These are phyloP conservation scores for Termitomyces sp. DNA, from an alignment of 768 basidiomycete genomes.

Conservation along the genomic window DNA sequence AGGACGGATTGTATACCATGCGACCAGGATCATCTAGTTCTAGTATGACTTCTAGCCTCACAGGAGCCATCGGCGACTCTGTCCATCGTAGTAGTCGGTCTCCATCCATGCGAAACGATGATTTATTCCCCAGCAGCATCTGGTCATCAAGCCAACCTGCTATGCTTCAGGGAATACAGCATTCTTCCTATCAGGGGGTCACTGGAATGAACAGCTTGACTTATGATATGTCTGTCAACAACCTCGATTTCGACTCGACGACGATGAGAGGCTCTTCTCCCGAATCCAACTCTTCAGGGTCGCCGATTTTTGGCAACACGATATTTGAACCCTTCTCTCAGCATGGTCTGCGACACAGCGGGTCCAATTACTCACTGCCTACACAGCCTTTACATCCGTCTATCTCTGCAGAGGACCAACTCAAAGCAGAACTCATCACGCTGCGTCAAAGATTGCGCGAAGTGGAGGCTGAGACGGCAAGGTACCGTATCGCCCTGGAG, in stretches of 20 bases:
- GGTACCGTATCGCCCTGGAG: conserved; percentile 36
- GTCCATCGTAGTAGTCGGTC: conserved; percentile 26
- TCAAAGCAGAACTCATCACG: conserved; percentile 49
- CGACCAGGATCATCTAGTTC: conserved; percentile 40
- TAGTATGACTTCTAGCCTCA: conserved; percentile 48
- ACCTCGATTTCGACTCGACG: conserved; percentile 22
- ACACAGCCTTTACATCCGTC: conserved; percentile 17
- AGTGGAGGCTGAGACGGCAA: conserved; percentile 58
- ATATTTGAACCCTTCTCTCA: conserved; percentile 12
- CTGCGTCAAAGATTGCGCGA: conserved; percentile 60
- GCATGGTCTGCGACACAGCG: conserved; percentile 10
- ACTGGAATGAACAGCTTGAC: conserved; percentile 15
- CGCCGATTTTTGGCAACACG: conserved; percentile 21
- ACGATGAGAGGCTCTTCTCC: conserved; percentile 35
- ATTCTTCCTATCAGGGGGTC: conserved; percentile 24
- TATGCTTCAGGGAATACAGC: conserved; percentile 26
- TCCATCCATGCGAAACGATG: conserved; percentile 12
- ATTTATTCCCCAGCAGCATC: conserved; percentile 3
- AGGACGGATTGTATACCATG: conserved; percentile 17
- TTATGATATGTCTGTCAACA: conserved; percentile 20
- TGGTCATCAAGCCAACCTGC: conserved; percentile 9
- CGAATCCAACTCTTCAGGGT: conserved; percentile 35
- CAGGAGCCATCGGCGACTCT: conserved; percentile 61
- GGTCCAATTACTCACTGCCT: conserved; percentile 14
- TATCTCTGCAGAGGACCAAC: conserved; percentile 23